Conservation (phyloP, 1,284 basidiomycete genomes). For the Xerocomus amazonicus region DNA sequence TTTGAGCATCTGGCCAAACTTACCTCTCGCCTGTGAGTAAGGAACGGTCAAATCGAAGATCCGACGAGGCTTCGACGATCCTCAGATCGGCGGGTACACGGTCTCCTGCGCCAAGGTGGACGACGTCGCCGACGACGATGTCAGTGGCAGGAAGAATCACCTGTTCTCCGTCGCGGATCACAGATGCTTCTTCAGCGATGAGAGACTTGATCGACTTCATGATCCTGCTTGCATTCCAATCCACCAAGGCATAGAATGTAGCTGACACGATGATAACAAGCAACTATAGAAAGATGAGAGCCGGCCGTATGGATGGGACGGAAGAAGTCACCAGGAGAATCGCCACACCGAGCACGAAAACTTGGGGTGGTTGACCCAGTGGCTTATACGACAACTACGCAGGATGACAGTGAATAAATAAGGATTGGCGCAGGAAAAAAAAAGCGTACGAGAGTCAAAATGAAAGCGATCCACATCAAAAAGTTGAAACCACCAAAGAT, state of each 20-base stretch:
- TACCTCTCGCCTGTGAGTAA: constrained; percentile 56
- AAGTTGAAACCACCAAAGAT: constrained; percentile 53
- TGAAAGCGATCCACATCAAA: constrained; percentile 49
- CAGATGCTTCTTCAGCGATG: constrained; percentile 40
- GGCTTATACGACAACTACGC: constrained; percentile 44
- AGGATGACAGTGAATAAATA: constrained; percentile 39
- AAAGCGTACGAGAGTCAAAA: constrained; percentile 39
- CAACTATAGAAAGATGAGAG: constrained; percentile 17
- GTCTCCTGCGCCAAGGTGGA: constrained; percentile 70
- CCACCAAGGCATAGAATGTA: constrained; percentile 40
- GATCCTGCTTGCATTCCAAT: constrained; percentile 35
- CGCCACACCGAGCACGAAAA: constrained; percentile 60
- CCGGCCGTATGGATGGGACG: too few species aligned
- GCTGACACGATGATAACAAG: constrained; percentile 64
- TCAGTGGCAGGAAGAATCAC: constrained; percentile 69
- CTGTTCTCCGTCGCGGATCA: constrained; percentile 57
- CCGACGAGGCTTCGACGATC: constrained; percentile 50
- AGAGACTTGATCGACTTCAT: constrained; percentile 34
- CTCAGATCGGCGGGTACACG: constrained; percentile 82
- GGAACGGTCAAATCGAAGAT: constrained; percentile 57
- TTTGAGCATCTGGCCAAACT: background rate
- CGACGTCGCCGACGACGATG: constrained; percentile 78
- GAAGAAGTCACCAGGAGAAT: constrained; percentile 58
- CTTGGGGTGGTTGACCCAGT: constrained; percentile 45
- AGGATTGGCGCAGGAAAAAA: background rate